Evolutionary conservation across 768 basidiomycete species (phyloP).

Genomic region (Austroboletus festivus): DNA sequence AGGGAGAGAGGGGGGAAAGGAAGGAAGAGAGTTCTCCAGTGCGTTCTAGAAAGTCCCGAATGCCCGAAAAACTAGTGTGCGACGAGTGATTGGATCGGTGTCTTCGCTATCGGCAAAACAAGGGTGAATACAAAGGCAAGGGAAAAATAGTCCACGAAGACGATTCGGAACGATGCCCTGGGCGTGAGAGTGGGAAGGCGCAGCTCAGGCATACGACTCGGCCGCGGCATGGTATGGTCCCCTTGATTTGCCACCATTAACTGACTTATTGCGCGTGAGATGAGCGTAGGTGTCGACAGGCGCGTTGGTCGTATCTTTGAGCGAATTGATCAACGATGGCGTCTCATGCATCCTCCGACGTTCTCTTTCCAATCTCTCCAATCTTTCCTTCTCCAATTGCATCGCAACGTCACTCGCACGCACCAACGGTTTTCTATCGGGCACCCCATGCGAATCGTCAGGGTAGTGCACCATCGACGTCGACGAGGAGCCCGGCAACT

Average conservation of each 20-base stretch:
- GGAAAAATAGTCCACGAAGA: too few relatives aligned
- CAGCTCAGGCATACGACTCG: slow-evolving; percentile 10
- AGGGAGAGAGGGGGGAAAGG: neutral
- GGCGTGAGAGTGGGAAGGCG: too few relatives aligned
- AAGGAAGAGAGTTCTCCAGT: neutral
- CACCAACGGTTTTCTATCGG: slow-evolving; percentile 34
- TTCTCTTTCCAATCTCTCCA: slow-evolving; percentile 34
- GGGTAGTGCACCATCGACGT: slow-evolving; percentile 12
- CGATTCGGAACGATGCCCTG: too few relatives aligned
- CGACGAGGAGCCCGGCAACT: slow-evolving; percentile 17
- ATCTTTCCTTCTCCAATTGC: slow-evolving; percentile 46
- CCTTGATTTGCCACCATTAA: slow-evolving; percentile 16
- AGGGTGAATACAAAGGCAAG: neutral
- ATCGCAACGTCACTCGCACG: slow-evolving; percentile 54
- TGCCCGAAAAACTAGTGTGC: neutral
- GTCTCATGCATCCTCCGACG: slow-evolving; percentile 27
- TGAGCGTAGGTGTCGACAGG: slow-evolving; percentile 13
- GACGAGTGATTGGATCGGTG: neutral
- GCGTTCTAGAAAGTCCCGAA: slow-evolving; percentile 15
- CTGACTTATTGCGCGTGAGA: slow-evolving; percentile 18
- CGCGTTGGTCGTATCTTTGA: slow-evolving; percentile 31
- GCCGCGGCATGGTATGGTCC: slow-evolving; percentile 7
- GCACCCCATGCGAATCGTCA: slow-evolving; percentile 7
- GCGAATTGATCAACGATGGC: slow-evolving; percentile 15
- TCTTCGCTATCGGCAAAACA: neutral